Evolutionary conservation across 768 basidiomycete species (phyloP).

Genomic region (Pleurotus salmoneostramineus): DNA sequence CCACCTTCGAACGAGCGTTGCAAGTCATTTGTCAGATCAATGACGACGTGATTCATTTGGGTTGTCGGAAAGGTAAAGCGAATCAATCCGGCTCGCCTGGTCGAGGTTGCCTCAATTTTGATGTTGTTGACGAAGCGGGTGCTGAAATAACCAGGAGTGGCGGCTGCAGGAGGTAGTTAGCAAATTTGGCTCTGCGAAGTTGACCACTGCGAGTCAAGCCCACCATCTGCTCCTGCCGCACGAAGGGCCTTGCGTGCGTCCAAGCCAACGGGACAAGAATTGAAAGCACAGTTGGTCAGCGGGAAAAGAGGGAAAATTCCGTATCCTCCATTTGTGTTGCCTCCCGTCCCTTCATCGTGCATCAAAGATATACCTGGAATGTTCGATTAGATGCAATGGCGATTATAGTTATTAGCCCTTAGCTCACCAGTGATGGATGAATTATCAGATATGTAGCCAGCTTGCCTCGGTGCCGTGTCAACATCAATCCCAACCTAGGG

Average conservation of each 20-base stretch:
- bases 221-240: constrained; percentile 40
- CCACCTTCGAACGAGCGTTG: constrained; percentile 47
- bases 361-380: constrained; percentile 36
- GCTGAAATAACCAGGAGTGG: constrained; percentile 45
- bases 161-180: constrained; percentile 22
- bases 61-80: constrained; percentile 52
- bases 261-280: constrained; percentile 38
- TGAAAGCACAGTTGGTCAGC: constrained; percentile 34
- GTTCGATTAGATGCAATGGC: background rate
- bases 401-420: background rate
- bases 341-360: constrained; percentile 53
- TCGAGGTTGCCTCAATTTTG: constrained; percentile 55
- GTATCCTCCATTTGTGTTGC: constrained; percentile 46
- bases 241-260: constrained; percentile 35
- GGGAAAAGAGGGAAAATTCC: constrained; percentile 52
- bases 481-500: constrained; percentile 47
- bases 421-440: constrained; percentile 31
- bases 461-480: constrained; percentile 43
- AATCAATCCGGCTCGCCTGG: constrained; percentile 55
- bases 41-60: constrained; percentile 45
- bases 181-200: too few species aligned
- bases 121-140: constrained; percentile 42
- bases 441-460: constrained; percentile 46
- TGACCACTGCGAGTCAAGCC: background rate
- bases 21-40: constrained; percentile 41